These are phyloP conservation scores for Thinopyrum elongatum DNA, from an alignment of 176 grass and related monocot species.

Conservation along the genomic window DNA sequence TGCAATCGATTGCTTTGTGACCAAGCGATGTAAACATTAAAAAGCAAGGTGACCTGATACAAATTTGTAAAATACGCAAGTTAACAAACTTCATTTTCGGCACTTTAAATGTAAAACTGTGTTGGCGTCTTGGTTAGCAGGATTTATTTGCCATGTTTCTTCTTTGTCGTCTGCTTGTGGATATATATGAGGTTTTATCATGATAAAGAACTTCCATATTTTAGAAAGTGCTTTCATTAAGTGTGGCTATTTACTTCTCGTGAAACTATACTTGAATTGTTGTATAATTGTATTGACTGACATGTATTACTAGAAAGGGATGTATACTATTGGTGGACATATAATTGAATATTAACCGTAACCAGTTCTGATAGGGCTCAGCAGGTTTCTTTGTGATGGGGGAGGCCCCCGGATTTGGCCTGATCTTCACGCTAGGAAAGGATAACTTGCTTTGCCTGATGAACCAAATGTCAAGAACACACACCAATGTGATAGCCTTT, in stretches of 20 bases:
- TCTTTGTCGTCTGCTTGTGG: background rate
- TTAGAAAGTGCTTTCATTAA: background rate
- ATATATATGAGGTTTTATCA: background rate
- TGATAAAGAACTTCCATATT: conserved; percentile 5
- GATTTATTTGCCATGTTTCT: background rate
- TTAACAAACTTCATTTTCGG: background rate
- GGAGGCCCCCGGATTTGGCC: background rate
- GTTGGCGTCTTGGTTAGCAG: background rate
- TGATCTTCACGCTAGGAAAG: background rate
- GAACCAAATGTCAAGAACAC: background rate
- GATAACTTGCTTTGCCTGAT: background rate
- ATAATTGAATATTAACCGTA: background rate
- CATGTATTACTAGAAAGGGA: background rate
- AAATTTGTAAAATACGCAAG: background rate
- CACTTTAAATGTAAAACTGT: background rate
- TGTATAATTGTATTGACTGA: background rate
- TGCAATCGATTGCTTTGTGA: background rate
- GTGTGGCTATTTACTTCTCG: background rate
- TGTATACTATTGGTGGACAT: background rate
- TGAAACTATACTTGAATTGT: background rate
- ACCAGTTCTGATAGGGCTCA: background rate
- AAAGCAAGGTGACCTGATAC: no score
- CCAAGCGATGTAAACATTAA: background rate
- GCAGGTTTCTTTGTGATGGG: background rate
- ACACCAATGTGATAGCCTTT: background rate